Evolutionary conservation across 2,329 filamentous ascomycete genomes (phyloP).

Genomic region (Thelonectria rubi): DNA sequence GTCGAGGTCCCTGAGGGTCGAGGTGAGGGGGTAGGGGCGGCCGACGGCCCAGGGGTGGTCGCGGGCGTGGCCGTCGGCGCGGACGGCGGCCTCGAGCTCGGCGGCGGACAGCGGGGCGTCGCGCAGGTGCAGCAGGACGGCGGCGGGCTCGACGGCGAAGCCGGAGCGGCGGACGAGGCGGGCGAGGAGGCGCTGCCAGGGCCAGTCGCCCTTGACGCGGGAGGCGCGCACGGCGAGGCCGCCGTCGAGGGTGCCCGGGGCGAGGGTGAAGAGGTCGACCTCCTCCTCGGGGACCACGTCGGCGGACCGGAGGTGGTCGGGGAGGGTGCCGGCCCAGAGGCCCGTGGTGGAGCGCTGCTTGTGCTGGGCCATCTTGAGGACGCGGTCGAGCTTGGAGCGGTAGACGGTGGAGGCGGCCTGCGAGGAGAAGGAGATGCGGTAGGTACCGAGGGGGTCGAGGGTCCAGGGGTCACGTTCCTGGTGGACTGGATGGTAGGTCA

Average conservation of each 20-base stretch:
- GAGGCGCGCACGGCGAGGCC: slow-evolving; percentile 24
- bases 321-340: slow-evolving; percentile 45
- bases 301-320: slow-evolving; percentile 36
- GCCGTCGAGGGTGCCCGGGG: slow-evolving; percentile 37
- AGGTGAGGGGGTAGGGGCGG: slow-evolving; percentile 26
- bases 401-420: slow-evolving; percentile 69
- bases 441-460: slow-evolving; percentile 69
- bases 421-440: slow-evolving; percentile 74
- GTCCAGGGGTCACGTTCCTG: slow-evolving; percentile 71
- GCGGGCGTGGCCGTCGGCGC: slow-evolving; percentile 22
- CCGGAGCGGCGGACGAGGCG: slow-evolving; percentile 36
- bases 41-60: slow-evolving; percentile 28
- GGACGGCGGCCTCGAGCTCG: slow-evolving; percentile 28
- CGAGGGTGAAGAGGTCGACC: slow-evolving; percentile 43
- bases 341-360: slow-evolving; percentile 42
- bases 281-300: slow-evolving; percentile 33
- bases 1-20: slow-evolving; percentile 15
- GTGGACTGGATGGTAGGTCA: slow-evolving; percentile 55
- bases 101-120: slow-evolving; percentile 43
- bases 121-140: slow-evolving; percentile 45
- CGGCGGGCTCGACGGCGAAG: slow-evolving; percentile 39
- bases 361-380: slow-evolving; percentile 45
- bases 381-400: slow-evolving; percentile 51
- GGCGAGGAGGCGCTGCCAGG: slow-evolving; percentile 41
- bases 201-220: slow-evolving; percentile 34